Conservation (phyloP, 208 protist genomes). For the Leishmania braziliensis region DNA sequence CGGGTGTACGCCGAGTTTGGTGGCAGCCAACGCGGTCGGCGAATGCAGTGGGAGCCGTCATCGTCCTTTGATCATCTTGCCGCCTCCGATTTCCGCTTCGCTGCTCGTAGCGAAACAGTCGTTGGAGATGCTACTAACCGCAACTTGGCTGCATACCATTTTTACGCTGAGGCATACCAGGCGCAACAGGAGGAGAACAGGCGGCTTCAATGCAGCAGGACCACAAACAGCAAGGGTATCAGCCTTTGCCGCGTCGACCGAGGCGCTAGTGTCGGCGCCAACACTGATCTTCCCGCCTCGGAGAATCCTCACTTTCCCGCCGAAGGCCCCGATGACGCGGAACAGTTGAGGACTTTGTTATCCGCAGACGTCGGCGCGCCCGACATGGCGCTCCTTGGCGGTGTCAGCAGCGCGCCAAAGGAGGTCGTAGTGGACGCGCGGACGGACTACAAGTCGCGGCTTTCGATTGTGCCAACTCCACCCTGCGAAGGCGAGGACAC, state of each 20-base stretch:
- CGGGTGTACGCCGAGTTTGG: conserved; percentile 60
- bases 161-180: conserved; percentile 62
- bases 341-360: neutral
- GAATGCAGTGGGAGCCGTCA: conserved; percentile 58
- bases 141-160: conserved; percentile 54
- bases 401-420: neutral
- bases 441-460: conserved; percentile 40
- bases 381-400: neutral
- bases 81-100: conserved; percentile 14
- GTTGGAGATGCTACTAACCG: conserved; percentile 37
- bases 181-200: conserved; percentile 30
- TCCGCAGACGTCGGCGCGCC: neutral
- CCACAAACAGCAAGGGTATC: conserved; percentile 6
- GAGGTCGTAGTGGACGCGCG: conserved; percentile 49
- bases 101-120: conserved; percentile 15
- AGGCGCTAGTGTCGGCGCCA: neutral
- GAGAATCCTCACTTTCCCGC: conserved; percentile 75
- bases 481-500: conserved; percentile 19
- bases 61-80: conserved; percentile 59
- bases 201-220: neutral
- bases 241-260: conserved; percentile 17
- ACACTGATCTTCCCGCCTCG: conserved; percentile 31
- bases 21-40: conserved; percentile 30
- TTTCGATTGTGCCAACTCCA: conserved; percentile 11
- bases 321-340: conserved; percentile 1